Conservation (phyloP, 202 grass and related monocot genomes). For the Saccharum hybrid region DNA sequence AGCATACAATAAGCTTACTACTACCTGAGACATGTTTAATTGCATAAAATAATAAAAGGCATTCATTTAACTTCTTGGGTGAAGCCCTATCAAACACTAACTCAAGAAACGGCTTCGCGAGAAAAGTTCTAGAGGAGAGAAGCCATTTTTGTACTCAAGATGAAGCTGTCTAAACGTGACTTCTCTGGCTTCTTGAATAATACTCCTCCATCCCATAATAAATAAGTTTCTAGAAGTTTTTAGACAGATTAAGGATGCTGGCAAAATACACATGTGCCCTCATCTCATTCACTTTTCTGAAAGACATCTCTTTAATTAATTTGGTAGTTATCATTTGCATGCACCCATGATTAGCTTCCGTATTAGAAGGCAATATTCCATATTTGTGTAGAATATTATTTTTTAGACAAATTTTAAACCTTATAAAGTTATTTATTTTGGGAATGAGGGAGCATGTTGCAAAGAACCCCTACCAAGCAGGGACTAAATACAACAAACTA, state of each 20-base stretch:
- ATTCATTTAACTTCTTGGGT: neutral
- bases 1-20: conserved; percentile 1
- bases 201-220: too few relatives aligned
- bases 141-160: too few relatives aligned
- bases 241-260: neutral
- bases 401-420: neutral
- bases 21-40: neutral
- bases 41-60: neutral
- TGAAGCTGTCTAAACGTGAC: too few relatives aligned
- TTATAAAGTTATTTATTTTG: neutral
- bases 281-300: neutral
- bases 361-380: neutral
- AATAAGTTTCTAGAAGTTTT: neutral
- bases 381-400: neutral
- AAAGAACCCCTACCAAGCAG: neutral
- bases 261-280: neutral
- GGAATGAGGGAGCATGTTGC: neutral
- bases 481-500: neutral
- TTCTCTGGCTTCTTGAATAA: too few relatives aligned
- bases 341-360: neutral
- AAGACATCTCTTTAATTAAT: too few relatives aligned
- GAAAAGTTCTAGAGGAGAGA: neutral
- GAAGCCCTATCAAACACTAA: neutral
- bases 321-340: too few relatives aligned
- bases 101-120: neutral